Conservation (phyloP, 352 stramenopile genomes). For the Pythium aristosporum region DNA sequence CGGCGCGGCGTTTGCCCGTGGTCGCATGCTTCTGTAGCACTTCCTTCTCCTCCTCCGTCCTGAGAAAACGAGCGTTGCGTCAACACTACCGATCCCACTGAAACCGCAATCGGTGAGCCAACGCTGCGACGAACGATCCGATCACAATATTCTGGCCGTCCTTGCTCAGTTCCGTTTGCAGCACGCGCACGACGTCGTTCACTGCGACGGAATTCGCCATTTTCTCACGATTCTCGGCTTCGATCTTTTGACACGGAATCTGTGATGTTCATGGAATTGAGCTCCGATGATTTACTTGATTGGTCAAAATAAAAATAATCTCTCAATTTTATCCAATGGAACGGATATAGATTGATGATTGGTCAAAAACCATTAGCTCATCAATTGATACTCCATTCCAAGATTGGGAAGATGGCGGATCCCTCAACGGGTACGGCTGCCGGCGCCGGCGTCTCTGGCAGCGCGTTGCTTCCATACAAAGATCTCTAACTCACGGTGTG, state of each 20-base stretch:
- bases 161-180: constrained; percentile 58
- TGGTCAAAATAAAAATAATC: constrained; percentile 1
- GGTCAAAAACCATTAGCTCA: background rate
- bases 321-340: no score
- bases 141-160: constrained; percentile 46
- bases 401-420: constrained; percentile 12
- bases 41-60: constrained; percentile 61
- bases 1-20: constrained; percentile 45
- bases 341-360: background rate
- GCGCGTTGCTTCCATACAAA: background rate
- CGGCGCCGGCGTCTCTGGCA: background rate
- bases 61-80: constrained; percentile 22
- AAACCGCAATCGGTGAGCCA: background rate
- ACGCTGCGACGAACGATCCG: constrained; percentile 47
- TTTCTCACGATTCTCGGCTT: background rate
- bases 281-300: constrained; percentile 17
- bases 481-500: background rate
- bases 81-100: background rate
- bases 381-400: background rate
- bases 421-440: constrained; percentile 3
- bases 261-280: constrained; percentile 7
- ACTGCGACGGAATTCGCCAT: constrained; percentile 30
- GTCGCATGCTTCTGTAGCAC: constrained; percentile 51
- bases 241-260: background rate
- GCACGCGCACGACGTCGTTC: constrained; percentile 69